Evolutionary conservation across 495 filamentous ascomycete genomes (phyloP), one percentile per base, ranked within the genome.

Genomic region (Podospora sp.): DNA sequence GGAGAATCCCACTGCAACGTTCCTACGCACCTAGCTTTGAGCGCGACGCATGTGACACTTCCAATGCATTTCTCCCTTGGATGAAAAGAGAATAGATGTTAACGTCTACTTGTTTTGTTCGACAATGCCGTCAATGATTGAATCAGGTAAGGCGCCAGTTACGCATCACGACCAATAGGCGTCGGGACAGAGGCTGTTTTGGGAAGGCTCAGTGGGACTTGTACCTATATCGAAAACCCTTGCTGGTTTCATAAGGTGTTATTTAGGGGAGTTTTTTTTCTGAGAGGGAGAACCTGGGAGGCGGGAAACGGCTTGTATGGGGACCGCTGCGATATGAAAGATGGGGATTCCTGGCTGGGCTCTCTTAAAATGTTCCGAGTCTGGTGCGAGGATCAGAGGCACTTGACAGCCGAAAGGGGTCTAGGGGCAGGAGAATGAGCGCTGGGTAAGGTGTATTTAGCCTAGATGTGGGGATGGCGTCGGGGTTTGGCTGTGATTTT

Each of bases 121-220:
- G 4, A 18, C 29, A 46, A 2, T 6, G 11, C 2, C 40, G 16
- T 46, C 5, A 18, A 46, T 46, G 40, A 46, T 6, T 46, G 40
- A 18, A 46, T 46, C 16, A 14, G 40, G 40, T 46, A 14, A 46
- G 40, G 40, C 40, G 40, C 40, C 40, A n/a, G 2, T 46, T 46
- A 20, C 26, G 26, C 26, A 59, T 14, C 25, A 20, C 56, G 57
- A 18, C 57, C 57, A 59, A 59, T 59, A 25, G 33, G 33, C 25
- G 27, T 22, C 22, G 16, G 57, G 57, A 27, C 57, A 26, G 33
- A 59, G 57, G 57, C 57, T 59, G 57, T 26, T 59, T 59, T 59
- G 57, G 57, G 57, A 59, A 59, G 55, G n/a, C 26, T 57, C 20
- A 27, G 56, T n/a, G 25, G 57, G 55, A 29, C 0, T n/a, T n/a